Evolutionary conservation across 169 alveolate genomes (phyloP), one percentile per base, ranked within the genome.

Genomic region (Fabrea salina): DNA sequence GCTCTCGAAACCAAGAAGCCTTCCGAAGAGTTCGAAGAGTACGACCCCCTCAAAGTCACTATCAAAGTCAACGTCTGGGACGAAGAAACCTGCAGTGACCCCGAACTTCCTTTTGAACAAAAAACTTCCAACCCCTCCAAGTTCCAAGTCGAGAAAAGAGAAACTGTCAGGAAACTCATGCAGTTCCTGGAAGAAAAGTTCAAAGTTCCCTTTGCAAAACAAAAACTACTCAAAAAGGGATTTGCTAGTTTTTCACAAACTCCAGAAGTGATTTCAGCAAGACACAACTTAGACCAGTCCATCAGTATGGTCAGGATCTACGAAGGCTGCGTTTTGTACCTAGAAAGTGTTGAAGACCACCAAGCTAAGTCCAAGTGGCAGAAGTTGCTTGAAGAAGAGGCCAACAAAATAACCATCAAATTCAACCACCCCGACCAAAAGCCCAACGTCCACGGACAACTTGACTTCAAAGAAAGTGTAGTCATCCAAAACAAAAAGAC

Each of bases 1-100:
- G 70, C 80, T 25, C 13, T 72, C 7, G 80, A 72, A 72, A 33
- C 33, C 2, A 72, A 72, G 27, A 7, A 50, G 25, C 11, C 5
- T 8, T 44, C 47, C n/a, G 67, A 72, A 19, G 70, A 1, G 7
- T 72, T 72, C 30, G 30, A 16, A 50, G 58, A 27, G 1, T 72
- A 50, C 4, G 80, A 72, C 5, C 71, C 75, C 0, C 16, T 32
- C 37, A 16, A 13, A 35, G 13, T 61, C 25, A 27, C 53, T 5
- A 32, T 51, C 11, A 72, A 72, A 51, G 53, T 72, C 27, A 27
- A 27, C 7, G 35, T 72, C 49, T 30, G 71, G 32, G 54, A 7
- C 1, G 37, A 44, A 11, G 53, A 37, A 13, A 13, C 1, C n/a
- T 40, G 1, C n/a, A n/a, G 44, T 25, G 74, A 61, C n/a, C 30